Percentiles rank a stretch among this genome's conserved stretches.
phyloP scores from a whole-genome alignment of 441 rosid genomes.

The Brassica hybrid region DNA sequence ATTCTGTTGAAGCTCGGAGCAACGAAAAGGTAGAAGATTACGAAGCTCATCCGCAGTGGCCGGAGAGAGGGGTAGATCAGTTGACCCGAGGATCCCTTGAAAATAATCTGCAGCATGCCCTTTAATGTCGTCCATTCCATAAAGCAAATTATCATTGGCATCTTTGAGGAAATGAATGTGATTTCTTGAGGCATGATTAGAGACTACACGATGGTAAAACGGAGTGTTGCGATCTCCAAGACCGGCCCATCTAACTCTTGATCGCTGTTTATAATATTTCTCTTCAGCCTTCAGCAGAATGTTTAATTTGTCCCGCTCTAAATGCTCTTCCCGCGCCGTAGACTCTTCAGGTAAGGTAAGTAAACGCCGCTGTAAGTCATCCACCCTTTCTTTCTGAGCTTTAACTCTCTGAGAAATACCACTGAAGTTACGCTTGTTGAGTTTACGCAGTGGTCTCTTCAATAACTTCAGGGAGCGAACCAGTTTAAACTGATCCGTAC shows the following conservation, averaged over 20 bases:
- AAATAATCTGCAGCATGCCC: background rate
- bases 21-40: too few relatives aligned
- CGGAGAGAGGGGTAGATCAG: background rate
- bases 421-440: too few relatives aligned
- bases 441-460: too few relatives aligned
- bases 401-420: too few relatives aligned
- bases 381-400: too few relatives aligned
- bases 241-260: background rate
- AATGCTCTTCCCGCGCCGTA: background rate
- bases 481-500: too few relatives aligned
- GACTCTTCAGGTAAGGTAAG: too few relatives aligned
- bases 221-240: background rate
- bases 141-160: too few relatives aligned
- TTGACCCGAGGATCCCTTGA: background rate
- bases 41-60: background rate
- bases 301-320: background rate
- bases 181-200: background rate
- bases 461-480: too few relatives aligned
- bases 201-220: background rate
- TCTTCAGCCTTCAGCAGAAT: background rate
- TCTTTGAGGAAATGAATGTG: background rate
- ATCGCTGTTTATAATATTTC: background rate
- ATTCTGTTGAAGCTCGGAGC: too few relatives aligned
- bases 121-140: background rate
- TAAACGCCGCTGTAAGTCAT: too few relatives aligned